A percentile compares a stretch with the other conserved stretches of the same genome.
Conservation (phyloP, 2,329 filamentous ascomycete genomes). For the Alternaria arbusti region DNA sequence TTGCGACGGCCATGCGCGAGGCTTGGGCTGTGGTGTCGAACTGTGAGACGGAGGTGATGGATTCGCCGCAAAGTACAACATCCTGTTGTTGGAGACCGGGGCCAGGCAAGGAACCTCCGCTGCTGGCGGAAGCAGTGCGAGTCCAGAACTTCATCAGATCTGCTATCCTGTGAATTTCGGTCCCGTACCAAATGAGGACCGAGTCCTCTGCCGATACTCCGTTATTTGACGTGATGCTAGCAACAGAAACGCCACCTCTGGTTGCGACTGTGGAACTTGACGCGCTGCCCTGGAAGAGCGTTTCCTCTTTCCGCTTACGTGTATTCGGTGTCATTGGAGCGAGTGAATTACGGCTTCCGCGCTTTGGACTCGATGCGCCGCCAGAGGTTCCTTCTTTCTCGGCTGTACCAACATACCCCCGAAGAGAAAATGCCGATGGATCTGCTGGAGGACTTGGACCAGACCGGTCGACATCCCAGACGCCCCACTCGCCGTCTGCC, state of each 20-base stretch:
- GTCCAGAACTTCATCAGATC: slow-evolving; percentile 55
- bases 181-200: slow-evolving; percentile 55
- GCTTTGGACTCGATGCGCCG: slow-evolving; percentile 39
- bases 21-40: slow-evolving; percentile 49
- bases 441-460: slow-evolving; percentile 39
- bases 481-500: slow-evolving; percentile 60
- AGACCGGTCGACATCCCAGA: slow-evolving; percentile 56
- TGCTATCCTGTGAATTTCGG: slow-evolving; percentile 53
- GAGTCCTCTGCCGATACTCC: slow-evolving; percentile 52
- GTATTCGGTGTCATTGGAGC: slow-evolving; percentile 61
- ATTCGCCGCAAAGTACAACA: slow-evolving; percentile 51
- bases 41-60: slow-evolving; percentile 53
- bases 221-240: slow-evolving; percentile 34
- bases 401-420: slow-evolving; percentile 43
- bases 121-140: slow-evolving; percentile 45
- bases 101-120: slow-evolving; percentile 48
- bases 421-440: slow-evolving; percentile 43
- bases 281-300: slow-evolving; percentile 52
- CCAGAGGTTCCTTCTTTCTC: slow-evolving; percentile 29
- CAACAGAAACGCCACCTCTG: slow-evolving; percentile 53
- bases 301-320: slow-evolving; percentile 53
- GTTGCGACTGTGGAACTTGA: slow-evolving; percentile 38
- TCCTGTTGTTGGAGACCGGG: slow-evolving; percentile 52
- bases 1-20: slow-evolving; percentile 52
- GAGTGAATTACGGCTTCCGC: slow-evolving; percentile 46